phyloP scores from a whole-genome alignment of 2,329 filamentous ascomycete species.

The Paecilomyces niveus region DNA sequence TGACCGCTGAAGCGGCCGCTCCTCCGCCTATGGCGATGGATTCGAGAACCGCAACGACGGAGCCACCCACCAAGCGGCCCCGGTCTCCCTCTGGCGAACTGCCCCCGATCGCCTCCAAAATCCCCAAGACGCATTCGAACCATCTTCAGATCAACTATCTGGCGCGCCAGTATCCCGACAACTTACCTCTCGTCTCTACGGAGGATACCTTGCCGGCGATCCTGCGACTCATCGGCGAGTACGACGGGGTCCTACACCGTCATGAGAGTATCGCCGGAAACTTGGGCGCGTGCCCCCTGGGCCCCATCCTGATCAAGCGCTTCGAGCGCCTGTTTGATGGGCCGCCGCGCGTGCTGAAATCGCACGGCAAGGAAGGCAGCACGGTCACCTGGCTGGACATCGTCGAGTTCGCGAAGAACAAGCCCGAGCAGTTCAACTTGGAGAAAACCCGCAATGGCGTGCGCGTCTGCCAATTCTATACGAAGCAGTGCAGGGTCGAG shows the following conservation, averaged over 20 bases:
- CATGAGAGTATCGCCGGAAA: slow-evolving; percentile 84
- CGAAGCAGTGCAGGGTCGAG: slow-evolving; percentile 74
- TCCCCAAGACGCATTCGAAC: slow-evolving; percentile 48
- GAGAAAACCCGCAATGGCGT: slow-evolving; percentile 61
- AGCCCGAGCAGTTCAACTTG: slow-evolving; percentile 69
- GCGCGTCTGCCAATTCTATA: slow-evolving; percentile 71
- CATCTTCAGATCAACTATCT: slow-evolving; percentile 64
- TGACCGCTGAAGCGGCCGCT: neutral
- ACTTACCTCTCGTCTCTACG: slow-evolving; percentile 55
- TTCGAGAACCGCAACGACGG: slow-evolving; percentile 25
- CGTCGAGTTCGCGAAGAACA: slow-evolving; percentile 73
- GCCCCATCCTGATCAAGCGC: slow-evolving; percentile 74
- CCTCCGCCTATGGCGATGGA: slow-evolving; percentile 22
- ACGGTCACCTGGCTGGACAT: slow-evolving; percentile 77
- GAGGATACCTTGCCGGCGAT: slow-evolving; percentile 69
- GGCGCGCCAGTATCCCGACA: slow-evolving; percentile 54
- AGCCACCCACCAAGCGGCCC: slow-evolving; percentile 38
- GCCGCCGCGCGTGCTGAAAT: slow-evolving; percentile 61
- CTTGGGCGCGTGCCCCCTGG: slow-evolving; percentile 73
- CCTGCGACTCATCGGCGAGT: slow-evolving; percentile 65
- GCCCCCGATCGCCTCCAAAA: slow-evolving; percentile 39
- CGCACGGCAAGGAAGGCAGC: slow-evolving; percentile 52
- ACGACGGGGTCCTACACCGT: slow-evolving; percentile 76
- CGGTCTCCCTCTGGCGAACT: slow-evolving; percentile 38
- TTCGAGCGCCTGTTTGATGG: slow-evolving; percentile 83